Conservation (phyloP, 2,329 filamentous ascomycete genomes). For the Cladosporium sp. region DNA sequence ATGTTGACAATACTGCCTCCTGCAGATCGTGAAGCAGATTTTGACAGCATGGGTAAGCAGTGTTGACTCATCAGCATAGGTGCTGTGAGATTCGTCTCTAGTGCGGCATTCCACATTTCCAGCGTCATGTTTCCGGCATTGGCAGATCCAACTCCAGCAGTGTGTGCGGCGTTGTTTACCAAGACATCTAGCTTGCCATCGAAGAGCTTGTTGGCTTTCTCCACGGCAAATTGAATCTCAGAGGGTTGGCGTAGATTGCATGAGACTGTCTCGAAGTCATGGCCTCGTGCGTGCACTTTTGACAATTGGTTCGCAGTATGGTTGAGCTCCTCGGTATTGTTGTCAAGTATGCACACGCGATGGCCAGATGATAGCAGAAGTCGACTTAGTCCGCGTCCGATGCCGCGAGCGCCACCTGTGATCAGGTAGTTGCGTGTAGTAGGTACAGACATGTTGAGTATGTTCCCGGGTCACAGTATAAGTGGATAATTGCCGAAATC, state of each 20-base stretch:
- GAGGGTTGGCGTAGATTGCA: slow-evolving; percentile 26
- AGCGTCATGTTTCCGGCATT: slow-evolving; percentile 31
- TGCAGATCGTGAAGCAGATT: slow-evolving; percentile 12
- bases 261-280: slow-evolving; percentile 20
- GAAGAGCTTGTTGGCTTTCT: slow-evolving; percentile 33
- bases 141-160: slow-evolving; percentile 31
- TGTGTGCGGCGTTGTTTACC: slow-evolving; percentile 42
- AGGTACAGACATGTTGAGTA: not conserved
- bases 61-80: slow-evolving; percentile 27
- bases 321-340: slow-evolving; percentile 35
- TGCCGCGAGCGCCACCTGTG: slow-evolving; percentile 36
- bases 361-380: slow-evolving; percentile 38
- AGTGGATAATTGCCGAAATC: no score
- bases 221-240: slow-evolving; percentile 30
- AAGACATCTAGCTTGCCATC: slow-evolving; percentile 36
- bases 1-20: slow-evolving; percentile 42
- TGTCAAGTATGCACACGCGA: slow-evolving; percentile 39
- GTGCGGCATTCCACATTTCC: slow-evolving; percentile 36
- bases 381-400: slow-evolving; percentile 35
- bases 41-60: slow-evolving; percentile 27
- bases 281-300: slow-evolving; percentile 13
- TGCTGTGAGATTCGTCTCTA: slow-evolving; percentile 39
- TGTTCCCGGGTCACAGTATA: no score
- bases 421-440: slow-evolving; percentile 30
- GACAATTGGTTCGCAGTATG: slow-evolving; percentile 32